Evolutionary conservation across 805 yeast species (phyloP).

Genomic region (Saturnispora galanensis): DNA sequence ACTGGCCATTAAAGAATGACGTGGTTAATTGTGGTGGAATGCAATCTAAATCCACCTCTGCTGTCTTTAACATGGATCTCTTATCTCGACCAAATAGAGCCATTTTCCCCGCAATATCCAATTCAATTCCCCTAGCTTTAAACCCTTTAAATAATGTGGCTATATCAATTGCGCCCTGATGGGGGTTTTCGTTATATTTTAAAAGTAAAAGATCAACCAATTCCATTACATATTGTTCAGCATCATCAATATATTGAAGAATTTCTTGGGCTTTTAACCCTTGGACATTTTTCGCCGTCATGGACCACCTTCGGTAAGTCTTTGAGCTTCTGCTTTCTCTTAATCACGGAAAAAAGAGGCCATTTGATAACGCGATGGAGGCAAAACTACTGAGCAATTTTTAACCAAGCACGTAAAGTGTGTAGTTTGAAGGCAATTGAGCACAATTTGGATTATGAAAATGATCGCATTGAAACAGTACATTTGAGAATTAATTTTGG

Average conservation of each 20-base stretch:
- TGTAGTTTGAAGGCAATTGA: too few relatives aligned
- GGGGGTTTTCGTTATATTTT: not conserved
- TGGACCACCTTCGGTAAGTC: not conserved
- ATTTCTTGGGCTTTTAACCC: conserved; percentile 2
- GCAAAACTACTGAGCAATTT: too few relatives aligned
- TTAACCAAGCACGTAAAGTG: too few relatives aligned
- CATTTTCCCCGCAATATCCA: conserved; percentile 1
- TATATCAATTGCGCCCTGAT: not conserved
- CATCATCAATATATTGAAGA: conserved; percentile 6
- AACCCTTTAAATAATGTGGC: not conserved
- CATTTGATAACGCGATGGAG: too few relatives aligned
- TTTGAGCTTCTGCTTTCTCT: not conserved
- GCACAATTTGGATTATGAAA: too few relatives aligned
- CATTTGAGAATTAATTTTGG: too few relatives aligned
- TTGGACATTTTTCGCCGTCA: not conserved
- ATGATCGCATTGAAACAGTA: too few relatives aligned
- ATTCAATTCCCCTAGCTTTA: conserved; percentile 1
- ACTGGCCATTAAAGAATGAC: not conserved
- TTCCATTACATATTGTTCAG: conserved; percentile 6
- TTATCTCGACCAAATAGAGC: conserved; percentile 4
- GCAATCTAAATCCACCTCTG: conserved; percentile 2
- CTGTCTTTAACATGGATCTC: not conserved
- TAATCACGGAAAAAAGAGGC: too few relatives aligned
- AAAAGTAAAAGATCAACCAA: conserved; percentile 1
- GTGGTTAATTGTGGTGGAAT: not conserved